Evolutionary conservation across 352 stramenopile species (phyloP), one percentile per base, ranked within the genome.

Genomic region (Thraustotheca clavata): DNA sequence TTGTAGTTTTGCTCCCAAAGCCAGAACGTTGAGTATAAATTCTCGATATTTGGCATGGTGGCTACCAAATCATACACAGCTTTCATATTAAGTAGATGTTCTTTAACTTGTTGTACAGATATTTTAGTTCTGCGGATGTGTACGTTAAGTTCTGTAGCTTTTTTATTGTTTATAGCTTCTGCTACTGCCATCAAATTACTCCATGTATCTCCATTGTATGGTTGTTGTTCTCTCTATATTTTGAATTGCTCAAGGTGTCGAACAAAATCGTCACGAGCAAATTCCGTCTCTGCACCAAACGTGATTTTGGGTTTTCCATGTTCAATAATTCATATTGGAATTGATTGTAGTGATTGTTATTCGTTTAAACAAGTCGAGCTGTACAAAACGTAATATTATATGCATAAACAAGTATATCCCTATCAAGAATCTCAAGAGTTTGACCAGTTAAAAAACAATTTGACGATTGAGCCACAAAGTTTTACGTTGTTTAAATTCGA

Each of bases 1-100:
- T 65, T 57, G 36, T 47, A 40, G n/a, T 20, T 43, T 54, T 65
- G 41, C 12, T 57, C n/a, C 18, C 24, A 16, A 4, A 65, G 27
- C 7, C 52, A 22, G 16, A 40, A 27, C 3, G 18, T 26, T n/a
- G n/a, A n/a, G 40, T 65, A 65, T 5, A 65, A 22, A 11, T 54
- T 46, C 22, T 65, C 40, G 5, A 27, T 33, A 29, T 27, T 47
- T 22, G 38, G 8, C 11, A 43, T 54, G 4, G 57, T 27, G 4
- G 38, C 24, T 12, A 24, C n/a, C 4, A 54, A 2, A 5, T 65
- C 22, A 33, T 65, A 65, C 24, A 65, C 57, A 18, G 27, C 38
- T 12, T 54, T 29, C 57, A 65, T 65, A 31, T 65, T 31, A 20
- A 46, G 29, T 33, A 65, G 32, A 26, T 65, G 57, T 3, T 29